Percentiles rank a stretch among this genome's conserved stretches.
These are phyloP conservation scores for Huntiella abstrusa DNA, from an alignment of 2,329 filamentous ascomycete species.

Conservation along the genomic window DNA sequence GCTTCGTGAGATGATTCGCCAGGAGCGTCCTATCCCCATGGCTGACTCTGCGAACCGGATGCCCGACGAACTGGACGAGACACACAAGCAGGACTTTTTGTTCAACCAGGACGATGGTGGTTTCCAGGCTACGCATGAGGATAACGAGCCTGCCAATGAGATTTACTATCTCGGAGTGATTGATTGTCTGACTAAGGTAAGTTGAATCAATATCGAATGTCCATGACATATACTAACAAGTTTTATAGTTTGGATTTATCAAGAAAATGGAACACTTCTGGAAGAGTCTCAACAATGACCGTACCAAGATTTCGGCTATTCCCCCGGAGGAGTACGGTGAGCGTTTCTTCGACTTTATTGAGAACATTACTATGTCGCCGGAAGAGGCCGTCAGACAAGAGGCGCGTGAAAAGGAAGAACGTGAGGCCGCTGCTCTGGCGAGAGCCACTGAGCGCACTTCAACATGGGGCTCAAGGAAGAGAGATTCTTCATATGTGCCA, in stretches of 20 bases:
- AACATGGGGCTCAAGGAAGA: conserved; percentile 20
- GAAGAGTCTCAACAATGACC: conserved; percentile 76
- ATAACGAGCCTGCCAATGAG: conserved; percentile 67
- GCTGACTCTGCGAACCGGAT: conserved; percentile 66
- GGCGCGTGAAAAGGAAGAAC: conserved; percentile 30
- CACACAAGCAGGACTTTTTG: conserved; percentile 50
- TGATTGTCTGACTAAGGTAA: conserved; percentile 89
- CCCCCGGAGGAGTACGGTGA: conserved; percentile 83
- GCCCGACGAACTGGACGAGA: conserved; percentile 72
- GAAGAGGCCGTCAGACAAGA: conserved; percentile 46
- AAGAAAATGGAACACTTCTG: conserved; percentile 95
- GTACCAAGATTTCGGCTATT: conserved; percentile 78
- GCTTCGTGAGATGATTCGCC: conserved; percentile 76
- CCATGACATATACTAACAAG: conserved; percentile 2
- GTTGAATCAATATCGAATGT: conserved; percentile 19
- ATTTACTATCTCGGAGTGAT: conserved; percentile 98
- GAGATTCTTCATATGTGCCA: conserved; percentile 18
- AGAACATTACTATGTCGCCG: conserved; percentile 70
- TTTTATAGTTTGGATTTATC: conserved; percentile 62
- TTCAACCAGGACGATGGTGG: conserved; percentile 93
- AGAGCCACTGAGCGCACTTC: conserved; percentile 17
- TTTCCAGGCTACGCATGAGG: conserved; percentile 79
- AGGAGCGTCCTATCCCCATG: conserved; percentile 85
- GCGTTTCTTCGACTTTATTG: conserved; percentile 83
- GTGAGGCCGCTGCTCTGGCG: conserved; percentile 20